These are phyloP conservation scores for Coffea canephora DNA, from an alignment of 257 asterid species.

Conservation along the genomic window DNA sequence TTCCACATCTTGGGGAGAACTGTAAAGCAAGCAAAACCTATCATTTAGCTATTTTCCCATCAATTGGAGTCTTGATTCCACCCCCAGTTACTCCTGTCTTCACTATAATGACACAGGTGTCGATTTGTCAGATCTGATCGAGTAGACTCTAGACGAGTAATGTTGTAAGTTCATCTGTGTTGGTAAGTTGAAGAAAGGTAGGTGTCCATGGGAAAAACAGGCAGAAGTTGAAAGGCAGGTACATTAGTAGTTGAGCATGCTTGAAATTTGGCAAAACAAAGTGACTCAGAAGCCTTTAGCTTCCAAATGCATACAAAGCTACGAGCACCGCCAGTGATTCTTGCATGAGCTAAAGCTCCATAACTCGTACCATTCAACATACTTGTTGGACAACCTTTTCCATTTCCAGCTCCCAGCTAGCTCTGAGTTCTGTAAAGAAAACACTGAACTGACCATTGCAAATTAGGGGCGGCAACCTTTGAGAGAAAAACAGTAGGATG, in stretches of 20 bases:
- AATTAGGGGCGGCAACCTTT: not conserved
- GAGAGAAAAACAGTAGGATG: not conserved
- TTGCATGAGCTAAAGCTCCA: not conserved
- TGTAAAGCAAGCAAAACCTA: no score
- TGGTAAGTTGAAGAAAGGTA: conserved; percentile 4
- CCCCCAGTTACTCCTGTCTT: no score
- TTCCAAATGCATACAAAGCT: no score
- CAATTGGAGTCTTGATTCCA: no score
- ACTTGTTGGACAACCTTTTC: not conserved
- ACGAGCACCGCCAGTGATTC: no score
- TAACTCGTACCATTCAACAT: not conserved
- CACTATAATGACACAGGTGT: no score
- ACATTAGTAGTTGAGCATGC: not conserved
- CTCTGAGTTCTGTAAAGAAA: not conserved
- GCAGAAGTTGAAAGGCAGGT: not conserved
- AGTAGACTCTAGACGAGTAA: no score
- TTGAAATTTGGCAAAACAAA: not conserved
- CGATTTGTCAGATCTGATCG: no score
- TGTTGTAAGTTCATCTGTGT: no score
- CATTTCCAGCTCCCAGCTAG: not conserved
- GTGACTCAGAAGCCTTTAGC: not conserved
- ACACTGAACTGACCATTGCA: no score
- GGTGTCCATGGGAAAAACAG: not conserved
- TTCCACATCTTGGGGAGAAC: no score
- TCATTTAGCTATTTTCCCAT: no score